Evolutionary conservation across 1,284 basidiomycete species (phyloP).

Genomic region (Ustilago lituana): DNA sequence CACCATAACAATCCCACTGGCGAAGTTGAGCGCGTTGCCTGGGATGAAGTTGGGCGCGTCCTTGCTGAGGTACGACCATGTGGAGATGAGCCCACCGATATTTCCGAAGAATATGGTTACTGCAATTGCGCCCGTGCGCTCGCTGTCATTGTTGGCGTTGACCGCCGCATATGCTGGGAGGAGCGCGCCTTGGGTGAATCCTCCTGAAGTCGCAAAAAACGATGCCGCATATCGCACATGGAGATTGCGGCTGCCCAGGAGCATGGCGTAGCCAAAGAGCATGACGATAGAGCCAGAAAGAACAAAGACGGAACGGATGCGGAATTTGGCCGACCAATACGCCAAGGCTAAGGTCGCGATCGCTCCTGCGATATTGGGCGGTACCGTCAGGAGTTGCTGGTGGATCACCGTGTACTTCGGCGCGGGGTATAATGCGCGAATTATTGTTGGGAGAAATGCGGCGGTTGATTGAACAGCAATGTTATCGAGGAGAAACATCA

Average conservation of each 20-base stretch:
- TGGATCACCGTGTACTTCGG: conserved; percentile 59
- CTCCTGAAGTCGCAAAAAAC: conserved; percentile 63
- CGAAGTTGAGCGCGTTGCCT: conserved; percentile 47
- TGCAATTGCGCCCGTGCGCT: conserved; percentile 58
- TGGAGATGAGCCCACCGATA: conserved; percentile 60
- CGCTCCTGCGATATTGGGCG: conserved; percentile 65
- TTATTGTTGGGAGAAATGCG: conserved; percentile 67
- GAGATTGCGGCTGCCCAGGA: conserved; percentile 49
- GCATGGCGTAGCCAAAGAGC: conserved; percentile 63
- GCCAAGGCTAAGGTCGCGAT: conserved; percentile 53
- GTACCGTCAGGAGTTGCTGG: conserved; percentile 67
- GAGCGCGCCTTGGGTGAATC: conserved; percentile 62
- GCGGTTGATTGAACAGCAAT: conserved; percentile 53
- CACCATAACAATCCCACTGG: conserved; percentile 25
- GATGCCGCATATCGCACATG: conserved; percentile 58
- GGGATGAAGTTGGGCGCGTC: conserved; percentile 46
- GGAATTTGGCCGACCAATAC: conserved; percentile 64
- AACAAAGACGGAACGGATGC: conserved; percentile 57
- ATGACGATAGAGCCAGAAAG: conserved; percentile 59
- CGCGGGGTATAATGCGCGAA: conserved; percentile 65
- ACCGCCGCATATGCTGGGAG: conserved; percentile 51
- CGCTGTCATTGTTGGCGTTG: conserved; percentile 63
- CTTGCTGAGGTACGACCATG: conserved; percentile 57
- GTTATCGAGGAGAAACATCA: conserved; percentile 69
- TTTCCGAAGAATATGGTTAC: conserved; percentile 63